Evolutionary conservation across 2,329 filamentous ascomycete genomes (phyloP).

Genomic region (Neofusicoccum sp.): DNA sequence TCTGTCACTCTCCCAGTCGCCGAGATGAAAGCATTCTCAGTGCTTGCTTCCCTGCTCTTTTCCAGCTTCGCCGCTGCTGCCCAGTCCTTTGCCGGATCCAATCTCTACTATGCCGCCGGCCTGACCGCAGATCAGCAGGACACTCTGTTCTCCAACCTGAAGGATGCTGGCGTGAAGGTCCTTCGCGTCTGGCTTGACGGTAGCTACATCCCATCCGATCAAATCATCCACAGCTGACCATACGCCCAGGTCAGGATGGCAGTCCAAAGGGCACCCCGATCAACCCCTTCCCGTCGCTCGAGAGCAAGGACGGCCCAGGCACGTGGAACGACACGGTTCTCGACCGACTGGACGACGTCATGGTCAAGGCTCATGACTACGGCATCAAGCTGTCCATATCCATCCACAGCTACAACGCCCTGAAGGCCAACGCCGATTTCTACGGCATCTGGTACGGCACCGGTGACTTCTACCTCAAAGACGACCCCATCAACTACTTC

Average conservation of each 20-base stretch:
- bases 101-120: slow-evolving; percentile 29
- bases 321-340: slow-evolving; percentile 21
- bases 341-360: slow-evolving; percentile 21
- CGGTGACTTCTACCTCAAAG: slow-evolving; percentile 20
- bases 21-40: too few relatives aligned
- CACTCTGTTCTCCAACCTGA: slow-evolving; percentile 23
- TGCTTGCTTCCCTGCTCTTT: too few relatives aligned
- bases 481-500: slow-evolving; percentile 14
- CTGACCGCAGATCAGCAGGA: slow-evolving; percentile 22
- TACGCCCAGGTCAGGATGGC: not conserved
- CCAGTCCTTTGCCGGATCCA: slow-evolving; percentile 23
- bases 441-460: not conserved
- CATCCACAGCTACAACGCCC: slow-evolving; percentile 21
- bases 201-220: not conserved
- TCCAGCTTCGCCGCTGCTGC: too few relatives aligned
- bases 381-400: slow-evolving; percentile 23
- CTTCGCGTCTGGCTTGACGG: slow-evolving; percentile 26
- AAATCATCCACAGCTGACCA: not conserved
- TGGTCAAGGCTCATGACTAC: slow-evolving; percentile 20
- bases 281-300: slow-evolving; percentile 17
- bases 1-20: too few relatives aligned
- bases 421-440: not conserved
- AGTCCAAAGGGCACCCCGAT: slow-evolving; percentile 22
- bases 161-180: slow-evolving; percentile 23
- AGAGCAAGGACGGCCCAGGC: slow-evolving; percentile 5